A percentile compares a stretch with the other conserved stretches of the same genome.
These are phyloP conservation scores for Backusella parvicylindrica DNA, from an alignment of 192 early-diverging fungal genomes.

Conservation along the genomic window DNA sequence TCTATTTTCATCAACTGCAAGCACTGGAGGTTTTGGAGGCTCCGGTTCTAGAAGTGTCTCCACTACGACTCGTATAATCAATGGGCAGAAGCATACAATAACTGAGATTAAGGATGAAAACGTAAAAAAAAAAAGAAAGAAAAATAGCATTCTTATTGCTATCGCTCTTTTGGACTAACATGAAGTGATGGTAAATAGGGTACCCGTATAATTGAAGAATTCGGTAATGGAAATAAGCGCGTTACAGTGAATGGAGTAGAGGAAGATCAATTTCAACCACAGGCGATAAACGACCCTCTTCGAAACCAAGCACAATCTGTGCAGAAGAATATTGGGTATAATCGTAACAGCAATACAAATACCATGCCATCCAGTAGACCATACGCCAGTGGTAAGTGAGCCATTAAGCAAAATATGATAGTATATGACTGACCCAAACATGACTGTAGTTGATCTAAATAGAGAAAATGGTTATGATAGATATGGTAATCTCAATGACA, in stretches of 20 bases:
- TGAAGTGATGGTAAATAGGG: neutral
- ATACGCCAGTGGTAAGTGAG: neutral
- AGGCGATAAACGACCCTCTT: neutral
- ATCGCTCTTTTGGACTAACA: too few relatives aligned
- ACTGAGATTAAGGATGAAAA: conserved; percentile 11
- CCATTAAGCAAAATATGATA: neutral
- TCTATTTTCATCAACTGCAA: neutral
- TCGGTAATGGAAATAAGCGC: conserved; percentile 12
- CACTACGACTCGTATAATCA: neutral
- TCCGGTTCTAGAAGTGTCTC: neutral
- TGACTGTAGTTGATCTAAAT: neutral
- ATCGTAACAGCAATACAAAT: neutral
- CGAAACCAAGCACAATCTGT: neutral
- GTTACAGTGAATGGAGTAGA: conserved; percentile 9
- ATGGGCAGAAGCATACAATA: neutral
- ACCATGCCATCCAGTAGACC: neutral
- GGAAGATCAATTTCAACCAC: neutral
- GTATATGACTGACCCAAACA: neutral
- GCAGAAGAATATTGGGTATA: neutral
- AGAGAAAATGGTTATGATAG: neutral
- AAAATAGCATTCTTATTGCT: too few relatives aligned
- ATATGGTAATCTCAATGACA: neutral
- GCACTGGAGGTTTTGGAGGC: neutral
- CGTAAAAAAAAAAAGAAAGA: neutral
- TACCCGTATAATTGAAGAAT: conserved; percentile 8